These are phyloP conservation scores for Fusarium poae DNA, from an alignment of 2,329 filamentous ascomycete species.

Conservation along the genomic window DNA sequence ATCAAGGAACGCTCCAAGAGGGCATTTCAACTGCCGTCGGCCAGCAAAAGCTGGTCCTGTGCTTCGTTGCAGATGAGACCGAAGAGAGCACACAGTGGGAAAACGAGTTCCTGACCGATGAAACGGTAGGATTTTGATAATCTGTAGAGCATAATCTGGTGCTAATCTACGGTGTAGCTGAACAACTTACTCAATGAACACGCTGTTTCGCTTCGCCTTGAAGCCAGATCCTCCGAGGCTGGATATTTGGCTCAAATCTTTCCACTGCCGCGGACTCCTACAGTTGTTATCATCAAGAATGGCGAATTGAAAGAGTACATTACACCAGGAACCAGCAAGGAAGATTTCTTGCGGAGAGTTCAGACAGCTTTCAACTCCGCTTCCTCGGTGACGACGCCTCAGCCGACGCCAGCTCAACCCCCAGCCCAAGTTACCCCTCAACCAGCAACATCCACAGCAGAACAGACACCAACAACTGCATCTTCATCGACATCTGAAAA, in stretches of 20 bases:
- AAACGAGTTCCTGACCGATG: constrained; percentile 71
- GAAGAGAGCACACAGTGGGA: constrained; percentile 81
- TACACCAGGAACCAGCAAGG: constrained; percentile 70
- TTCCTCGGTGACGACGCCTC: constrained; percentile 28
- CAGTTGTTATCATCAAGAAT: constrained; percentile 83
- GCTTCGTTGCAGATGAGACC: constrained; percentile 75
- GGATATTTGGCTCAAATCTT: constrained; percentile 86
- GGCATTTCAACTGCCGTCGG: constrained; percentile 82
- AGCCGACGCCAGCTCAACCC: constrained; percentile 20
- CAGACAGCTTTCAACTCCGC: constrained; percentile 52
- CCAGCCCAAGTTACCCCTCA: constrained; percentile 31
- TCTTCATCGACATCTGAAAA: constrained; percentile 50
- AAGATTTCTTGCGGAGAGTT: constrained; percentile 71
- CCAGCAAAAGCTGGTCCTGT: constrained; percentile 82
- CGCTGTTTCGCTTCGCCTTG: constrained; percentile 77
- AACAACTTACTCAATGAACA: constrained; percentile 68
- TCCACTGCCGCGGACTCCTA: constrained; percentile 81
- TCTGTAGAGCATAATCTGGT: constrained; percentile 1
- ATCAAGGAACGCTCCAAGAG: constrained; percentile 81
- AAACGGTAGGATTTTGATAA: constrained; percentile 60
- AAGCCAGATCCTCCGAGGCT: constrained; percentile 82
- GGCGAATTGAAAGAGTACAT: constrained; percentile 84
- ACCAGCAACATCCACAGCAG: constrained; percentile 35
- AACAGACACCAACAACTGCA: constrained; percentile 39
- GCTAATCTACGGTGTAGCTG: constrained; percentile 59